Conservation (phyloP, 2,329 filamentous ascomycete genomes). For the Neonectria ditissima region DNA sequence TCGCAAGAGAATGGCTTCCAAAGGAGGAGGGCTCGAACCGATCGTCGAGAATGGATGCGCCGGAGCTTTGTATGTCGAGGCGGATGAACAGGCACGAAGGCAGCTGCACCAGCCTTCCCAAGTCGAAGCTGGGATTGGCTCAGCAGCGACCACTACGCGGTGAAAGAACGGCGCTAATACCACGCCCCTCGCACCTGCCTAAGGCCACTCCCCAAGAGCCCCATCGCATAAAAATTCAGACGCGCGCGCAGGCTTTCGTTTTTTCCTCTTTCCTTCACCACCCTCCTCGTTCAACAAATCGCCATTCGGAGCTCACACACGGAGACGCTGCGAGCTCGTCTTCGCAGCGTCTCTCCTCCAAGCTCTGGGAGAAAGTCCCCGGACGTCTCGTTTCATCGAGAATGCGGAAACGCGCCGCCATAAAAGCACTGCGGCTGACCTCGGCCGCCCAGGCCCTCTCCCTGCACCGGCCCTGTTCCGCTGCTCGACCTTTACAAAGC, state of each 20-base stretch:
- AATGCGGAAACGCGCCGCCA: conserved; percentile 99
- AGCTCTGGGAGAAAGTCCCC: conserved; percentile 99
- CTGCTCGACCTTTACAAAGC: conserved; percentile 57
- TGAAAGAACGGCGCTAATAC: conserved; percentile 35
- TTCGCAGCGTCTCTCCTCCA: conserved; percentile 51
- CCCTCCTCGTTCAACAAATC: conserved; percentile 99
- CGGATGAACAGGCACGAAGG: conserved; percentile 45
- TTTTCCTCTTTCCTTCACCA: conserved; percentile 53
- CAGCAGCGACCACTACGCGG: conserved; percentile 14
- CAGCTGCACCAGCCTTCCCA: conserved; percentile 44
- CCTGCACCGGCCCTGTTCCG: conserved; percentile 54
- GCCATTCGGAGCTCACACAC: conserved; percentile 99
- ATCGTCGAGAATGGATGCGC: conserved; percentile 29
- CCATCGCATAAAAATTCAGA: conserved; percentile 45
- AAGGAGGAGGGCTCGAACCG: not conserved
- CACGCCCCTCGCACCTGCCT: conserved; percentile 26
- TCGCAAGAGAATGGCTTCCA: not conserved
- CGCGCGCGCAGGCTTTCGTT: conserved; percentile 23
- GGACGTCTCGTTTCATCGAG: conserved; percentile 74
- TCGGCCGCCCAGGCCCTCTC: conserved; percentile 70
- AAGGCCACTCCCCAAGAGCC: conserved; percentile 33
- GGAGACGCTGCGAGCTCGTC: conserved; percentile 63
- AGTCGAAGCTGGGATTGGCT: conserved; percentile 45
- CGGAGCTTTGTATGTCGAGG: conserved; percentile 38
- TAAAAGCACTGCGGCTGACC: conserved; percentile 98